Evolutionary conservation across 345 rosid genomes (phyloP), one percentile per base, ranked within the genome.

Genomic region (Hirschfeldia incana): DNA sequence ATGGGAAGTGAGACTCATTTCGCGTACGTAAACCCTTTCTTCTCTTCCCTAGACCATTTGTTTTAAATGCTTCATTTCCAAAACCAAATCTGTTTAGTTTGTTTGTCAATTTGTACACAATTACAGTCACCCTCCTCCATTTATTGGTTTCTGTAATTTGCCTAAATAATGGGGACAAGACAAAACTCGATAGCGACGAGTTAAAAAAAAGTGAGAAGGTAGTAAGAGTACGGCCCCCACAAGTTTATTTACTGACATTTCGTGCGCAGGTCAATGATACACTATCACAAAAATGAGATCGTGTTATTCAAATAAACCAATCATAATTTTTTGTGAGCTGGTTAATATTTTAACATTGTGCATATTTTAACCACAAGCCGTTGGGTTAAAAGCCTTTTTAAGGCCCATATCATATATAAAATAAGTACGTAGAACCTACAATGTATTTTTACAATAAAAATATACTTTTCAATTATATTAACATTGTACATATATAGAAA

Each of bases 151-250:
- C 80, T 77, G 75, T 51, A 53, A 70, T 49, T 70, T 71, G 65
- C 70, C 65, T 33, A 36, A 70, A 34, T 29, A 71, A 63, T 65
- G 76, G 76, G 49, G 76, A 78, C 81, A 71, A 11, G 28, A 71
- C 81, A 78, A 78, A 77, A 65, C 75, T 78, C 66, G 76, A 78
- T 55, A 71, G 81, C 8, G 67, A 70, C 66, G 59, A 77, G 70
- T 65, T 4, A 11, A 63, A 63, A 16, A 1, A 33, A 2, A 15
- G 33, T 15, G 11, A 51, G 44, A 34, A 26, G 6, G 70, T 15
- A 15, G 42, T 37, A 70, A 63, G 76, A 62, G 17, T 8, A 26
- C 33, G 27, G 21, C 58, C 72, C 76, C 58, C 76, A 77, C 81
- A 55, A 77, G 51, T 53, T 64, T 70, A 37, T 51, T 62, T 59